Conservation (phyloP, 495 filamentous ascomycete species). For the Aspergillus bridgeri region DNA sequence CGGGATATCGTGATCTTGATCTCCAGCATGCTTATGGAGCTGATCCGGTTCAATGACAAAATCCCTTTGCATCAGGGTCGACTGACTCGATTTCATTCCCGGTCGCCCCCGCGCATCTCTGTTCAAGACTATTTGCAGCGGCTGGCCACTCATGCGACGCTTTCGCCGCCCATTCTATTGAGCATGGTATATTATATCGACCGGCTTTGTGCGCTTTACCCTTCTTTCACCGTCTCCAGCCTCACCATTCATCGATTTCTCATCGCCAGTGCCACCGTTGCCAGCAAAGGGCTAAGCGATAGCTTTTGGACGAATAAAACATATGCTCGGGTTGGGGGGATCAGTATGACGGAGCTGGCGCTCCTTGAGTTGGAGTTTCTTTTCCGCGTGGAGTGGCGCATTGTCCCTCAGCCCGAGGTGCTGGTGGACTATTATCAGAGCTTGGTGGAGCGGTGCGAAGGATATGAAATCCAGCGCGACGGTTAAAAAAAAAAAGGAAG, state of each 20-base stretch:
- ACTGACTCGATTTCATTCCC: constrained; percentile 92
- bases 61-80: constrained; percentile 79
- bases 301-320: constrained; percentile 97
- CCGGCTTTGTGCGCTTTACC: constrained; percentile 84
- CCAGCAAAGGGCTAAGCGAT: constrained; percentile 92
- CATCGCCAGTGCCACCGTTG: constrained; percentile 92
- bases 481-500: constrained; percentile 1
- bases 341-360: constrained; percentile 82
- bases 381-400: constrained; percentile 88
- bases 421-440: constrained; percentile 90
- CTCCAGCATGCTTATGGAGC: constrained; percentile 89
- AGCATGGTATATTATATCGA: constrained; percentile 99
- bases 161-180: constrained; percentile 92
- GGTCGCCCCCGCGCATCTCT: constrained; percentile 90
- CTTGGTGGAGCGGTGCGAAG: constrained; percentile 68
- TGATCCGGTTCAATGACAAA: constrained; percentile 87
- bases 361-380: constrained; percentile 94
- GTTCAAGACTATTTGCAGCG: constrained; percentile 89
- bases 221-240: constrained; percentile 89
- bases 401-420: constrained; percentile 91
- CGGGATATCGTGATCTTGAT: constrained; percentile 87
- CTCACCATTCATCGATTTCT: constrained; percentile 96
- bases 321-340: constrained; percentile 89
- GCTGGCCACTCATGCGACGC: constrained; percentile 87
- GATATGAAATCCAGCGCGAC: constrained; percentile 49